Evolutionary conservation across 129 eudicot species (phyloP), one percentile per base, ranked within the genome.

Genomic region (Glebionis coronaria): DNA sequence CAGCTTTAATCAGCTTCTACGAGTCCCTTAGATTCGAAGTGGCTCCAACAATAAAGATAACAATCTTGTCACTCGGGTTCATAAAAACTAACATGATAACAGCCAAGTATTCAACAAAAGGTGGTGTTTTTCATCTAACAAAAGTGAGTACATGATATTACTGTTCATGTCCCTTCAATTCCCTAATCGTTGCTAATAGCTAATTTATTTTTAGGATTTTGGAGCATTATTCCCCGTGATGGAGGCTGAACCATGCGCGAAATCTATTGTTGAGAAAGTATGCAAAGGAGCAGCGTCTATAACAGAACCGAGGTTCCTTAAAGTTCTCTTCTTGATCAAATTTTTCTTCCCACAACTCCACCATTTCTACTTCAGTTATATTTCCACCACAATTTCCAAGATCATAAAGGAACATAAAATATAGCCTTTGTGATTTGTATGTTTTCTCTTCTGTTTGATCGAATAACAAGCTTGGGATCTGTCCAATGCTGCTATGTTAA

Each of bases 51-150:
- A 46, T 84, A 65, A 49, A 40, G 12, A 57, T 84, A 16, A 75
- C 82, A 25, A 67, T 81, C 10, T 68, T 73, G 20, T 71, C 80
- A 11, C 82, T 76, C 2, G 89, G 89, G 9, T 71, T 77, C 29
- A 52, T 72, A 19, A 56, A 79, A 13, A 60, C 83, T 44, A 62
- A 68, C 27, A 15, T 79, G 62, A 61, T 46, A 59, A 73, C 73
- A 46, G 79, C 68, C 18, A 45, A 63, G 28, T 51, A 73, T 44
- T 44, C 50, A 19, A 51, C 72, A 56, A 68, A 46, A 13, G 72
- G 64, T 56, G 68, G 57, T 29, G 67, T 64, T 53, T 29, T 16
- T 1, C 61, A 18, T 15, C 61, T 73, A 63, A 63, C 13, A 42
- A 63, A 42, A 53, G 77, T 73, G 64, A 53, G 70, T 35, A n/a